Base-by-base conservation (phyloP, 1,139 yeast species). In the Geotrichum phurueaensis region DNA sequence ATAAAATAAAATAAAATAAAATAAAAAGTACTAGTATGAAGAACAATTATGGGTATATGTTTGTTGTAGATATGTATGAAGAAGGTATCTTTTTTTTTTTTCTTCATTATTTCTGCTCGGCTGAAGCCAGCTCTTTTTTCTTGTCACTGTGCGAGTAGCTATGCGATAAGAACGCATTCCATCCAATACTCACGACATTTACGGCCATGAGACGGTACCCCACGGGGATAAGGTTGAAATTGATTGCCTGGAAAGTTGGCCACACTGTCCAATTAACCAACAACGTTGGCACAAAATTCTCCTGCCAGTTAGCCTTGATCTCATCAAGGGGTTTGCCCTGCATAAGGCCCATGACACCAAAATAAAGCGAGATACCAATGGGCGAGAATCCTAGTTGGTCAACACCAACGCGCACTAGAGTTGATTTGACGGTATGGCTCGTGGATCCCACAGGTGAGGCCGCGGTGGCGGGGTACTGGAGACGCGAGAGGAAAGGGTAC, bases 321-420 rank as follows among this genome's bases (percentile, higher is more conserved):
- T 76, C 78, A 10, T 71, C 69, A 1, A 73, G 57, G 0, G 73
- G 62, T 54, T 76, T 73, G 22, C 80, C 80, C 69, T 89, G 95
- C 76, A 91, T 73, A 2, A 83, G 57, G 0, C 92, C 80, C 86
- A 91, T 86, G 53, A 82, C 76, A 1, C 83, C 70, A 70, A 81
- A 90, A 72, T 89, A 91, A 39, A 69, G 54, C 1, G 74, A 72
- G 22, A 69, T 68, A 22, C 69, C 63, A 10, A 70, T 58, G 1
- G 97, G 97, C 0, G 96, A 90, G 79, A 89, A 90, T 0, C 79
- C 65, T 39, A 84, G 70, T 70, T 91, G 98, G 73, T 91, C 98
- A 4, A 81, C 79, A 0, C 81, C 80, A 15, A 88, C 91, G 58
- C 89, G 74, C 1, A 79, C 63, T 70, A 72, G 58, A 43, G 70